Evolutionary conservation across 495 filamentous ascomycete genomes (phyloP).

Genomic region (Podospora sp.): DNA sequence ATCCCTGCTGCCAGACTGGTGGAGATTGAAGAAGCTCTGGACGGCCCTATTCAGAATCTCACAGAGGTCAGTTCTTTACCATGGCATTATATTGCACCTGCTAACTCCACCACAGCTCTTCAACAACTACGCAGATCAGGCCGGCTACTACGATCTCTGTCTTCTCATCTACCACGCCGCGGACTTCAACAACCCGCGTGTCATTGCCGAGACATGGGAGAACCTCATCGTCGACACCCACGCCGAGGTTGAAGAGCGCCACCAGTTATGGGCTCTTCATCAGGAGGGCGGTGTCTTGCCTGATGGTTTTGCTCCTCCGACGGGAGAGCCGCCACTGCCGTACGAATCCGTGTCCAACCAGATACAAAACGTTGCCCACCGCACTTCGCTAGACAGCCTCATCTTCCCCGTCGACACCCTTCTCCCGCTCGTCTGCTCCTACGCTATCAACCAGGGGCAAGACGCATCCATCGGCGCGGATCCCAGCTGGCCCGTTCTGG

Average conservation of each 20-base stretch:
- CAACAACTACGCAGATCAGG: conserved; percentile 86
- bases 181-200: conserved; percentile 79
- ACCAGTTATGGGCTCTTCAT: conserved; percentile 40
- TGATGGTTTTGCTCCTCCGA: conserved; percentile 13
- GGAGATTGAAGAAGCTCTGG: conserved; percentile 64
- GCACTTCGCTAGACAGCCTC: conserved; percentile 68
- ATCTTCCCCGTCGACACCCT: conserved; percentile 69
- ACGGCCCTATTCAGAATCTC: conserved; percentile 72
- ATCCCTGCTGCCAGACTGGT: conserved; percentile 60
- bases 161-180: conserved; percentile 86
- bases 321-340: conserved; percentile 53
- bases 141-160: conserved; percentile 87
- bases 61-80: conserved; percentile 62
- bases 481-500: conserved; percentile 77
- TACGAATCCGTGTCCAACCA: conserved; percentile 78
- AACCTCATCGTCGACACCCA: conserved; percentile 74
- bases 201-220: conserved; percentile 83
- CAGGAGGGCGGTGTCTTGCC: conserved; percentile 25
- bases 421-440: conserved; percentile 75
- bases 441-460: conserved; percentile 71
- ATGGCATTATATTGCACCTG: conserved; percentile 10
- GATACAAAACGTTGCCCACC: conserved; percentile 74
- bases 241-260: conserved; percentile 56
- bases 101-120: conserved; percentile 66
- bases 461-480: conserved; percentile 60